Evolutionary conservation across 2,329 filamentous ascomycete genomes (phyloP), one percentile per base, ranked within the genome.

Genomic region (Pseudopithomyces maydicus): DNA sequence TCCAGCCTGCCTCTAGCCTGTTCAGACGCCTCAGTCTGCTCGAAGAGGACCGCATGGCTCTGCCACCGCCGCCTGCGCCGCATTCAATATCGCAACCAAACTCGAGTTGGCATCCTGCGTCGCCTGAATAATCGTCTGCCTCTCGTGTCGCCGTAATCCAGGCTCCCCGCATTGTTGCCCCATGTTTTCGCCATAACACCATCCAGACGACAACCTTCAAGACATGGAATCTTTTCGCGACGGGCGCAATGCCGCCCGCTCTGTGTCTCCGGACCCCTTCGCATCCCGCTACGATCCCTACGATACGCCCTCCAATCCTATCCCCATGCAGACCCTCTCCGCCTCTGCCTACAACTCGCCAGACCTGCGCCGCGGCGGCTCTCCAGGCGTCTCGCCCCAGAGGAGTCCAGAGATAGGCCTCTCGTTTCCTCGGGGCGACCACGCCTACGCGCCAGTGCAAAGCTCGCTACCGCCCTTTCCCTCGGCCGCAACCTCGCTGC

Each of bases 251-350:
- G 69, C 65, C 19, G 71, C 69, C 26, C 64, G 63, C 46, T 60
- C 65, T 15, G 46, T 55, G 11, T 74, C 72, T 6, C 68, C 70
- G 32, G 63, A 68, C 17, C 54, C 61, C 29, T 66, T 55, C 49
- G 54, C 58, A 22, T 61, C 65, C 29, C 59, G 39, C 2, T 69
- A 72, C 61, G 69, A 72, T 55, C 67, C 70, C 2, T 69, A 70
- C 53, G 64, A 63, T 23, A 50, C 67, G 35, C 66, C 63, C 11
- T 35, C 61, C 47, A 69, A 74, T 35, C 65, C 63, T n/a, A 65
- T 74, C 46, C 69, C 74, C 47, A 67, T 74, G 61, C 62, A 66
- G 19, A 57, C 61, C 49, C 32, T 69, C 12, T 49, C 61, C 1
- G 17, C 53, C 2, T 48, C 61, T 1, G 17, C 53, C 2, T 50